These are phyloP conservation scores for Nigrospora sphaerica DNA, from an alignment of 2,329 filamentous ascomycete species.

Conservation along the genomic window DNA sequence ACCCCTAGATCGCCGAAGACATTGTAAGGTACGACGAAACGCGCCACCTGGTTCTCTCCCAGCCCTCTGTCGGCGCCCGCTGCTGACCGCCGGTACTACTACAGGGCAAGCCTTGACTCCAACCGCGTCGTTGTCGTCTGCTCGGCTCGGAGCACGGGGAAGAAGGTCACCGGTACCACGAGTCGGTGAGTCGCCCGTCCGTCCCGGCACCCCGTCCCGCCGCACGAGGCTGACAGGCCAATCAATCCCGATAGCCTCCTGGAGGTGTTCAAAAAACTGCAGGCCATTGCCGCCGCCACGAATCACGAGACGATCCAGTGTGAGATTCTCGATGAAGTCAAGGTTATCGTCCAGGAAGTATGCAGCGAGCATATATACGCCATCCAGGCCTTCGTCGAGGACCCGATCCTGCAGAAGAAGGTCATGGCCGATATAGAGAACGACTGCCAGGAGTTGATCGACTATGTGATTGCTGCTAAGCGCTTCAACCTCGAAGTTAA, in stretches of 20 bases:
- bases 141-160: conserved; percentile 88
- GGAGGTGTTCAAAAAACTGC: conserved; percentile 52
- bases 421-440: conserved; percentile 62
- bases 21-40: conserved; percentile 53
- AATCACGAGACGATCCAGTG: conserved; percentile 45
- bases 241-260: conserved; percentile 37
- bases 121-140: conserved; percentile 88
- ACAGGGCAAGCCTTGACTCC: conserved; percentile 52
- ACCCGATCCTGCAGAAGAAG: conserved; percentile 45
- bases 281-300: conserved; percentile 43
- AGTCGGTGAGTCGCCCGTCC: conserved; percentile 64
- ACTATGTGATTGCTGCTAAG: conserved; percentile 60
- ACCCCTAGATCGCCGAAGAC: conserved; percentile 51
- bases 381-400: conserved; percentile 54
- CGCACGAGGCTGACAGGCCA: conserved; percentile 8
- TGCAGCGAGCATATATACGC: conserved; percentile 74
- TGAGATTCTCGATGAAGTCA: conserved; percentile 56
- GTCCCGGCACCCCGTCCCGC: background rate
- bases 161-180: conserved; percentile 91
- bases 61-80: conserved; percentile 4
- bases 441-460: conserved; percentile 75
- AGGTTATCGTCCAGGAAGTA: conserved; percentile 71
- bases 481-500: conserved; percentile 70
- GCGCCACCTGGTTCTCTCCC: background rate
- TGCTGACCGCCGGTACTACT: conserved; percentile 7